Conservation (phyloP, 345 rosid species). For the Pistacia atlantica region DNA sequence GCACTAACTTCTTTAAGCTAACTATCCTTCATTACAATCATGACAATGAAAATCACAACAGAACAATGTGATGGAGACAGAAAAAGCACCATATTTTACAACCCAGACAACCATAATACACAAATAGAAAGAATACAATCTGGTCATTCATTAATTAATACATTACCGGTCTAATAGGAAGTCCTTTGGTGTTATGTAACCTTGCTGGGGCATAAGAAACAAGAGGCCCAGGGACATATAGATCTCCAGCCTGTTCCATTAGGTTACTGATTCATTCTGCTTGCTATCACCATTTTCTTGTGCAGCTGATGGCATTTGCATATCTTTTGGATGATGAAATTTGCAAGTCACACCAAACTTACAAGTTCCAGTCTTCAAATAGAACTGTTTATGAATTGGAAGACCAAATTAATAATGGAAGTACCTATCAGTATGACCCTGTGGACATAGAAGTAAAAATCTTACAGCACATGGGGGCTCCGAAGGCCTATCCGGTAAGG, state of each 20-base stretch:
- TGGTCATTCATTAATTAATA: background rate
- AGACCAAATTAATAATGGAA: slow-evolving; percentile 20
- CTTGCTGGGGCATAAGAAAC: slow-evolving; percentile 50
- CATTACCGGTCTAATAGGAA: slow-evolving; percentile 79
- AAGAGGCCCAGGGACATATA: slow-evolving; percentile 32
- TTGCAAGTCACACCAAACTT: slow-evolving; percentile 91
- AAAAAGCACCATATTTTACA: too few species aligned
- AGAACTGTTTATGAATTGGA: slow-evolving; percentile 59
- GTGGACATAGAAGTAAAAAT: slow-evolving; percentile 20
- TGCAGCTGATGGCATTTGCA: slow-evolving; percentile 41
- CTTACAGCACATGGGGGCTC: slow-evolving; percentile 88
- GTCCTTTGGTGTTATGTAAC: slow-evolving; percentile 82
- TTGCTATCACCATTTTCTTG: slow-evolving; percentile 47
- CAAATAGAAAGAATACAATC: background rate
- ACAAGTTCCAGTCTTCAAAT: slow-evolving; percentile 87
- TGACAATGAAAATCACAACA: slow-evolving; percentile 2
- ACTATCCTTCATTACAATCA: background rate
- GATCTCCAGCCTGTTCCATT: slow-evolving; percentile 34
- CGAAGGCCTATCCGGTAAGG: slow-evolving; percentile 81
- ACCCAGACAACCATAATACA: too few species aligned
- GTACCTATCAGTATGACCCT: background rate
- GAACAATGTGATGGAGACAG: background rate
- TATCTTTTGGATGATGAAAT: slow-evolving; percentile 92
- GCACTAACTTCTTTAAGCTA: background rate
- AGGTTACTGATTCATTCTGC: slow-evolving; percentile 38